These are phyloP conservation scores for Leishmania amazonensis DNA, from an alignment of 208 protist genomes.

Conservation along the genomic window DNA sequence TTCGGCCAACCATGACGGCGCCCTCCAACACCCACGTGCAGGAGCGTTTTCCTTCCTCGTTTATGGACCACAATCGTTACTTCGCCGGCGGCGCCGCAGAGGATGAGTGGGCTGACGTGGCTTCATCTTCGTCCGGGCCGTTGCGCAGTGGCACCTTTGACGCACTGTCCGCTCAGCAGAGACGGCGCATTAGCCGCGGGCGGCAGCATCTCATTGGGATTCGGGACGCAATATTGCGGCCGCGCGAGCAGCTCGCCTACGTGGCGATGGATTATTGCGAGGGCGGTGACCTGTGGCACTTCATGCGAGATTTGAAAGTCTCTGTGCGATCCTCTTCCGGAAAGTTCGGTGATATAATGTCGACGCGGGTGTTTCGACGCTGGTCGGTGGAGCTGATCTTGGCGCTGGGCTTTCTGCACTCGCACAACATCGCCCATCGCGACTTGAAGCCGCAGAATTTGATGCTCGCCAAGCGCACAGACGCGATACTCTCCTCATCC, in stretches of 20 bases:
- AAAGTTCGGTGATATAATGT: constrained; percentile 39
- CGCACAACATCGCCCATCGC: constrained; percentile 58
- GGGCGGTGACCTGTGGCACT: constrained; percentile 95
- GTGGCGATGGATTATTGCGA: constrained; percentile 97
- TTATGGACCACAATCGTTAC: constrained; percentile 13
- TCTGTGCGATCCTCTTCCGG: constrained; percentile 12
- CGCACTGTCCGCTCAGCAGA: constrained; percentile 2
- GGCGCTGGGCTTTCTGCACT: constrained; percentile 74
- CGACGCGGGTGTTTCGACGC: constrained; percentile 43
- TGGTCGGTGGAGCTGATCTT: constrained; percentile 75
- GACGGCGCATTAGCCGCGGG: constrained; percentile 21
- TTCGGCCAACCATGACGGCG: constrained; percentile 6
- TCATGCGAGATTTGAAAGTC: constrained; percentile 53
- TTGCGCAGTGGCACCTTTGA: constrained; percentile 11
- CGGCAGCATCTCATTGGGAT: constrained; percentile 82
- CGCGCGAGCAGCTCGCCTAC: constrained; percentile 79
- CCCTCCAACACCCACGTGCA: background rate
- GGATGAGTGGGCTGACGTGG: constrained; percentile 15
- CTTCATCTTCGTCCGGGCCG: background rate
- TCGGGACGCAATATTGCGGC: constrained; percentile 94
- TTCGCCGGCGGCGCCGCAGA: background rate
- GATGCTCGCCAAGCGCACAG: constrained; percentile 51
- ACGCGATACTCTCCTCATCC: background rate
- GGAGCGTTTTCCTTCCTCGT: constrained; percentile 3
- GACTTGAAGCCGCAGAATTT: constrained; percentile 85